These are phyloP conservation scores for Carex parvula DNA, from an alignment of 176 grass and related monocot genomes.

Conservation along the genomic window DNA sequence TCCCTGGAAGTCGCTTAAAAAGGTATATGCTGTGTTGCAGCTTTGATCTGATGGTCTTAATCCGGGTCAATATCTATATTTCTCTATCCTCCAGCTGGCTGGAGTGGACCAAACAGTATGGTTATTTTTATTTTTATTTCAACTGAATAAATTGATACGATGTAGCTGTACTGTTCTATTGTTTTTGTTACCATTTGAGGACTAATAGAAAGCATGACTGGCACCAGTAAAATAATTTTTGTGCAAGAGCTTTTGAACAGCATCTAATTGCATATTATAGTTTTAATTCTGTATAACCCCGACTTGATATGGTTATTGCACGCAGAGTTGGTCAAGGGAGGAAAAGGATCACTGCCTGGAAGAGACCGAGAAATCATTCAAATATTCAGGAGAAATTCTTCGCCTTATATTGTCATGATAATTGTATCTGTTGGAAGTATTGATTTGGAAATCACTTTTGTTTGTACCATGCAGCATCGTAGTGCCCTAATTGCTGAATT, in stretches of 20 bases:
- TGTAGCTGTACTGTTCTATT: neutral
- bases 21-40: neutral
- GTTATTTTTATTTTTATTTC: neutral
- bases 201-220: neutral
- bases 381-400: slow-evolving; percentile 64
- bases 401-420: slow-evolving; percentile 63
- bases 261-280: neutral
- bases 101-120: neutral
- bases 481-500: slow-evolving; percentile 7
- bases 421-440: neutral
- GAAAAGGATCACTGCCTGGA: slow-evolving; percentile 87
- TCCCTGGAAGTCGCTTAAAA: neutral
- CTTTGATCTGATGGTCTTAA: neutral
- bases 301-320: neutral
- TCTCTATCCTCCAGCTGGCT: neutral
- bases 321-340: slow-evolving; percentile 68
- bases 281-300: neutral
- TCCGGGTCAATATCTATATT: neutral
- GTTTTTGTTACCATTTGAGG: neutral
- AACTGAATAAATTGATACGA: neutral
- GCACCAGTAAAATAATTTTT: neutral
- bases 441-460: neutral
- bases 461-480: neutral
- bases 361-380: slow-evolving; percentile 85
- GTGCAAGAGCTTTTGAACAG: neutral